These are phyloP conservation scores for Celoporthe dispersa DNA, from an alignment of 2,329 filamentous ascomycete species.

Conservation along the genomic window DNA sequence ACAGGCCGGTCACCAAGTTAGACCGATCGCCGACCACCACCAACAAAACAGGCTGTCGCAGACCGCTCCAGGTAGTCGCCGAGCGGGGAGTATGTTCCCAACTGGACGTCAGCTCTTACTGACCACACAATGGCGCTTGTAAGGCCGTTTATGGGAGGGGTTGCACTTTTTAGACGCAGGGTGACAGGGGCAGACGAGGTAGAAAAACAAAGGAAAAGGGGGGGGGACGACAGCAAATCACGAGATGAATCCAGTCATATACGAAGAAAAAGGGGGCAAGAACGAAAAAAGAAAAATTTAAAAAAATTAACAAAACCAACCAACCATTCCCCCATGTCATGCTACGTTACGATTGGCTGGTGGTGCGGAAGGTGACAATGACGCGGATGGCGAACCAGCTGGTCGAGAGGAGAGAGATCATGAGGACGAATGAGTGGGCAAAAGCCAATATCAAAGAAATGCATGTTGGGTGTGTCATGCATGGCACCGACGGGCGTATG, in stretches of 20 bases:
- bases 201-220: too few relatives aligned
- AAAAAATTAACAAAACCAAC: too few relatives aligned
- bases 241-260: too few relatives aligned
- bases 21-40: conserved; percentile 5
- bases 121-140: background rate
- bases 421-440: background rate
- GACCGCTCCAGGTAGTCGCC: background rate
- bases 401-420: conserved; percentile 2
- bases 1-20: background rate
- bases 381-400: background rate
- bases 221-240: background rate
- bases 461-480: conserved; percentile 4
- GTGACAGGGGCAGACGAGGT: background rate
- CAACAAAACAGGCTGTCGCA: background rate
- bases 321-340: background rate
- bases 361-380: background rate
- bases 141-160: background rate
- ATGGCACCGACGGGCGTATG: background rate
- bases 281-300: background rate
- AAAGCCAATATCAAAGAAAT: conserved; percentile 2
- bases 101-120: background rate
- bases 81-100: background rate
- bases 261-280: too few relatives aligned
- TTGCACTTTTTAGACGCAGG: background rate
- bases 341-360: background rate